Conservation (phyloP, 208 protist species). For the Naegleria gruberi region DNA sequence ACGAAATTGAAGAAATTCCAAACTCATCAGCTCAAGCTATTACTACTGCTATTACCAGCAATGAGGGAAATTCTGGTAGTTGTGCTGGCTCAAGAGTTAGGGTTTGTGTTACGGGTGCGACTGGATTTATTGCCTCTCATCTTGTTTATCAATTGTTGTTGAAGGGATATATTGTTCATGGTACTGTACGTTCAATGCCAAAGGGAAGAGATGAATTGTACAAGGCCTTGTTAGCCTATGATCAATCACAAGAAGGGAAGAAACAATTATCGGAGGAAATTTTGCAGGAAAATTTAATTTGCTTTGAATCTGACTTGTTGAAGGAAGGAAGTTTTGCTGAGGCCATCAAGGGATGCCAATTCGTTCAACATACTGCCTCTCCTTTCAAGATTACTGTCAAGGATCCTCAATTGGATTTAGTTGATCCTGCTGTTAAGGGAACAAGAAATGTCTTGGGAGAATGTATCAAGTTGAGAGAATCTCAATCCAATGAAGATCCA, state of each 20-base stretch:
- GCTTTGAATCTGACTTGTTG: neutral
- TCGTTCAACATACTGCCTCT: neutral
- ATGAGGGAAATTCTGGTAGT: no score
- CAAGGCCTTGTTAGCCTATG: neutral
- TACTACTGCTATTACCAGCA: no score
- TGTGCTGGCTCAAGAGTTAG: no score
- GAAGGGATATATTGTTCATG: neutral
- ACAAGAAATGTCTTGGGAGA: neutral
- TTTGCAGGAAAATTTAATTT: neutral
- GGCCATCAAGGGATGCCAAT: neutral
- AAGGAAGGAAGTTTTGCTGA: conserved; percentile 9
- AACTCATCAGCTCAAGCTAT: no score
- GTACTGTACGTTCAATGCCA: neutral
- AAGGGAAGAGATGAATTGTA: neutral
- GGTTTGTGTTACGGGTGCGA: neutral
- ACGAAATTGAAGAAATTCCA: no score
- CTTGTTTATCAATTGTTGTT: neutral
- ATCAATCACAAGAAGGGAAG: neutral
- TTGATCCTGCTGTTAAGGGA: conserved; percentile 7
- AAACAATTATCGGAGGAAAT: neutral
- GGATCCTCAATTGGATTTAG: neutral
- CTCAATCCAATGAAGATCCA: neutral
- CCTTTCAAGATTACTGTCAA: neutral
- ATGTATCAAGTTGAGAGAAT: neutral
- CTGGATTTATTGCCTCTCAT: neutral